A percentile compares a stretch with the other conserved stretches of the same genome.
phyloP scores from a whole-genome alignment of 345 rosid genomes.

The Cardiospermum halicacabum region DNA sequence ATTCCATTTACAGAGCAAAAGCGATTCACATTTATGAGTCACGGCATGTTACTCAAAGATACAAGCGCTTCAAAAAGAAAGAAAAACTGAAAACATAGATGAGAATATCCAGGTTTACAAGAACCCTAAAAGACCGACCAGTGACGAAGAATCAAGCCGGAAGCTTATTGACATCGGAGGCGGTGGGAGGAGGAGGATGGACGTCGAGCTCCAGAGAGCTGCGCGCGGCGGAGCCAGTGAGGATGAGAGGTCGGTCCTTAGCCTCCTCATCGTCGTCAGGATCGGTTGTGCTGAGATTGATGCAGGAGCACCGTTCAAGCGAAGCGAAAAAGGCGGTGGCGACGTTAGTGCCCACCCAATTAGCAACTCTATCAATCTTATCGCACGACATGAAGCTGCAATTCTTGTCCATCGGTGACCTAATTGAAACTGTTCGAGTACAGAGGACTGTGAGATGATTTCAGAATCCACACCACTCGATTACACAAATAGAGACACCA shows the following conservation, averaged over 20 bases:
- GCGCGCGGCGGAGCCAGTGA: slow-evolving; percentile 25
- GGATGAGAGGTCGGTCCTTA: slow-evolving; percentile 46
- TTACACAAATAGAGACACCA: not conserved
- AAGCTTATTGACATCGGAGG: slow-evolving; percentile 21
- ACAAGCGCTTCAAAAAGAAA: not conserved
- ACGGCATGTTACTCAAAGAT: not conserved
- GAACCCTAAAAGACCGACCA: slow-evolving; percentile 20
- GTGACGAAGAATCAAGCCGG: slow-evolving; percentile 12
- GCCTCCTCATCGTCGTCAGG: slow-evolving; percentile 54
- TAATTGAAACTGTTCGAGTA: not conserved
- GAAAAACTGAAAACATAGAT: not conserved
- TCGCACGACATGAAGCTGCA: slow-evolving; percentile 54
- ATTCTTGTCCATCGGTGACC: slow-evolving; percentile 24
- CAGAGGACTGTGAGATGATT: not conserved
- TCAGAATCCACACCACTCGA: too few species aligned
- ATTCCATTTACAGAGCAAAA: not conserved
- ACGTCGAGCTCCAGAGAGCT: slow-evolving; percentile 16
- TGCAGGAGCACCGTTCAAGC: slow-evolving; percentile 65
- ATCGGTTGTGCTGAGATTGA: slow-evolving; percentile 60
- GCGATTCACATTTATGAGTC: not conserved
- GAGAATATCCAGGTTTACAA: not conserved
- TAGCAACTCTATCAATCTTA: slow-evolving; percentile 55
- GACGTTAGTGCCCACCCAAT: slow-evolving; percentile 56
- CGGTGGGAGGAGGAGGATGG: slow-evolving; percentile 8
- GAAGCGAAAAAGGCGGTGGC: slow-evolving; percentile 70